A percentile compares a stretch with the other conserved stretches of the same genome.
These are phyloP conservation scores for Linnemannia schmuckeri DNA, from an alignment of 192 early-diverging fungal species.

Conservation along the genomic window DNA sequence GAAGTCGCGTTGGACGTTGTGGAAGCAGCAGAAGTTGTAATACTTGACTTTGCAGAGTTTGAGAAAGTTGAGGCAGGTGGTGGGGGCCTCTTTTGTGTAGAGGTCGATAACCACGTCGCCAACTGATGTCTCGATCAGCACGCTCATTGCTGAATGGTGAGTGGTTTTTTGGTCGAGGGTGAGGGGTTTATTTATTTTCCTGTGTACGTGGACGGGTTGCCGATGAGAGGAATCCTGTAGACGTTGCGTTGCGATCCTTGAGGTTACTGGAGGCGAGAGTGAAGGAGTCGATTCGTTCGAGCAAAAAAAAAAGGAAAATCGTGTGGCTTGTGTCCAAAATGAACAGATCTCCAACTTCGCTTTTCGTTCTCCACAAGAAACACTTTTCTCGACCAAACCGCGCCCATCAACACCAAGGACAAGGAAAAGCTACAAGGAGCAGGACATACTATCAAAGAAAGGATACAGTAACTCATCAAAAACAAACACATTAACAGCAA, in stretches of 20 bases:
- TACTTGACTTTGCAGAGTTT: conserved; percentile 93
- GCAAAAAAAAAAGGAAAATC: neutral
- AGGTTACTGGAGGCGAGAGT: neutral
- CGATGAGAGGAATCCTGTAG: neutral
- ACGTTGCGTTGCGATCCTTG: neutral
- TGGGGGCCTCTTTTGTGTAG: conserved; percentile 77
- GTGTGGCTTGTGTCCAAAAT: neutral
- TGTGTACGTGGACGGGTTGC: neutral
- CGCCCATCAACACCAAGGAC: neutral
- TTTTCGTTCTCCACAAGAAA: neutral
- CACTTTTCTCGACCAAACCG: neutral
- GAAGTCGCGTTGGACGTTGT: conserved; percentile 86
- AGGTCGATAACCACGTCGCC: conserved; percentile 93
- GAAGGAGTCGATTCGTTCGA: neutral
- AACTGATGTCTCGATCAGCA: conserved; percentile 90
- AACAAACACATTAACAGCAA: neutral
- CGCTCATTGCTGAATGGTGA: conserved; percentile 54
- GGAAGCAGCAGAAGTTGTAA: conserved; percentile 87
- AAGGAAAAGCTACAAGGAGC: neutral
- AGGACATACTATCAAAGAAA: too few species aligned
- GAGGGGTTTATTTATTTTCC: neutral
- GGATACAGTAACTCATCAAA: neutral
- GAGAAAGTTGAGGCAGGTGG: conserved; percentile 82
- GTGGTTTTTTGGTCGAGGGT: neutral
- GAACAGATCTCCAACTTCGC: neutral